Percentiles rank a stretch among this genome's conserved stretches.
Evolutionary conservation across 1,284 basidiomycete species (phyloP).

Genomic region (Naganishia sp.): DNA sequence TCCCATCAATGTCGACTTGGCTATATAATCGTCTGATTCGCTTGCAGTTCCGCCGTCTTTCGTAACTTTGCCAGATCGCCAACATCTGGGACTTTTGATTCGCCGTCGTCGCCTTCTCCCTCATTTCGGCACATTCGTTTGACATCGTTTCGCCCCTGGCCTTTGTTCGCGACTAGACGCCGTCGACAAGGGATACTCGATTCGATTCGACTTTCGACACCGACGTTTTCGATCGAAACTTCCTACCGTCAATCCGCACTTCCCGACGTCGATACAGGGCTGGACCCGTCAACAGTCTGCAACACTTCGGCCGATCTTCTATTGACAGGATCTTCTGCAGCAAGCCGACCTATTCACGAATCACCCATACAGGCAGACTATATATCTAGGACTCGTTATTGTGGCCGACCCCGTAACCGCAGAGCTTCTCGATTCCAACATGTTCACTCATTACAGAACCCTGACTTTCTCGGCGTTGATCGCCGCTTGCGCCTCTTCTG

Average conservation of each 20-base stretch:
- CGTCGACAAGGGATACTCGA: background rate
- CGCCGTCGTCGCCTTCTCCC: background rate
- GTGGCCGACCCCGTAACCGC: background rate
- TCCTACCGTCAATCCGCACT: too few relatives aligned
- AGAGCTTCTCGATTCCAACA: background rate
- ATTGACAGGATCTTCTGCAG: background rate
- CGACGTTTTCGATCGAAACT: too few relatives aligned
- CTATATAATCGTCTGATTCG: too few relatives aligned
- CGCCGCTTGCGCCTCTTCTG: constrained; percentile 27
- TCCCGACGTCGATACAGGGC: too few relatives aligned
- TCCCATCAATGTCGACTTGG: too few relatives aligned
- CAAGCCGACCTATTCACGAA: background rate
- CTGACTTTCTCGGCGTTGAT: constrained; percentile 10
- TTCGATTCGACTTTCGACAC: background rate
- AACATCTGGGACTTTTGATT: too few relatives aligned
- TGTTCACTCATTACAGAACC: constrained; percentile 12
- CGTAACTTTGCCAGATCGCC: too few relatives aligned
- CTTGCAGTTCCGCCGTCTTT: too few relatives aligned
- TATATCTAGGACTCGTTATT: background rate
- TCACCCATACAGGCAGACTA: background rate
- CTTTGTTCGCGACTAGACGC: constrained; percentile 9
- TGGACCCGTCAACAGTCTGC: too few relatives aligned
- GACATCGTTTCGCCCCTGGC: constrained; percentile 1
- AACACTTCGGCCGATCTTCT: too few relatives aligned
- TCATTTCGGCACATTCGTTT: constrained; percentile 7